phyloP scores from a whole-genome alignment of 345 rosid genomes.

The Gossypium ekmanianum region DNA sequence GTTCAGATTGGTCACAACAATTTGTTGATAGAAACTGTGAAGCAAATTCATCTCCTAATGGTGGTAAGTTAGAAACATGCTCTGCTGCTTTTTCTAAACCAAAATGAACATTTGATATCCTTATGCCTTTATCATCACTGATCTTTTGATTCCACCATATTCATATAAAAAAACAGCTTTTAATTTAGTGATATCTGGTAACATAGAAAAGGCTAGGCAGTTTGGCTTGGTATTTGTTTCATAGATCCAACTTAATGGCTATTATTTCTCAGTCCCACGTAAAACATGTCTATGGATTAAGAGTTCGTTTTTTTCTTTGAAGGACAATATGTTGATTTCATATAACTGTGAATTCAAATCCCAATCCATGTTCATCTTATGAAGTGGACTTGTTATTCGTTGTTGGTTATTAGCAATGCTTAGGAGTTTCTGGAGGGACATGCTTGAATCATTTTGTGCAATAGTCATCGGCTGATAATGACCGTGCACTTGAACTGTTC shows the following conservation, averaged over 20 bases:
- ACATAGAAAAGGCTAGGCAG: neutral
- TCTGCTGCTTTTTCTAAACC: neutral
- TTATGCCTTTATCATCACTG: neutral
- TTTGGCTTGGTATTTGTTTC: neutral
- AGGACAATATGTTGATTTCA: neutral
- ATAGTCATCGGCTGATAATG: neutral
- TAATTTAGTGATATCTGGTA: neutral
- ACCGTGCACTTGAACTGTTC: neutral
- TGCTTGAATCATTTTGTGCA: neutral
- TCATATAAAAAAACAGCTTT: neutral
- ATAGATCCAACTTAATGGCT: neutral
- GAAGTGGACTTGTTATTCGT: neutral
- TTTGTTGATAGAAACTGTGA: constrained; percentile 26
- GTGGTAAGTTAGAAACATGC: constrained; percentile 31
- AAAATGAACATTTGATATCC: neutral
- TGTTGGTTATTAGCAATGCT: neutral
- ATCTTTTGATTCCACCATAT: neutral
- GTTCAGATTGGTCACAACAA: constrained; percentile 21
- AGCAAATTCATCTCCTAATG: constrained; percentile 18
- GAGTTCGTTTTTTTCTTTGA: neutral
- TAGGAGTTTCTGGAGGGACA: neutral
- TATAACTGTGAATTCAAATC: neutral
- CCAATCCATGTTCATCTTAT: neutral
- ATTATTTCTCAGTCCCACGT: neutral
- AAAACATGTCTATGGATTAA: neutral